A percentile compares a stretch with the other conserved stretches of the same genome.
Conservation (phyloP, 345 rosid genomes). For the Rubroshorea leprosula region DNA sequence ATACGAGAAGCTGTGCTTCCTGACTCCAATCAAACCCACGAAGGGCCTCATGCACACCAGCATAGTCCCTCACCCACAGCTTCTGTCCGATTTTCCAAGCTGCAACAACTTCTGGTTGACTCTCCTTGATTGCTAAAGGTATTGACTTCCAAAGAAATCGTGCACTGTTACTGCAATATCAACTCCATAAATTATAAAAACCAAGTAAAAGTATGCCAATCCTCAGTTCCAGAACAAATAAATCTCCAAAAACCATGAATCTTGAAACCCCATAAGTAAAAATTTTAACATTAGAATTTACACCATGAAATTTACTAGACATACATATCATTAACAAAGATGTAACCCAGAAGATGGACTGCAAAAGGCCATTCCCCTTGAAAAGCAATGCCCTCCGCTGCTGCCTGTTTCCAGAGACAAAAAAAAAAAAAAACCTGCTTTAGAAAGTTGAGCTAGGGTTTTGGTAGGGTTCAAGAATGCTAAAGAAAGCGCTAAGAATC, state of each 20-base stretch:
- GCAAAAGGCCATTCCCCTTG: slow-evolving; percentile 92
- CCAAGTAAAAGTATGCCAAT: too few species aligned
- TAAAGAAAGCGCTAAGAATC: background rate
- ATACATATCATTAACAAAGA: slow-evolving; percentile 61
- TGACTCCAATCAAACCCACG: slow-evolving; percentile 72
- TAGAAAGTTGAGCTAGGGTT: too few species aligned
- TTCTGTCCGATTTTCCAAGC: slow-evolving; percentile 80
- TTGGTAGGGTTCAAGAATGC: background rate
- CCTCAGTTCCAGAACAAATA: too few species aligned
- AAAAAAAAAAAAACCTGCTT: too few species aligned
- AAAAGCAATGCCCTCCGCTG: slow-evolving; percentile 59
- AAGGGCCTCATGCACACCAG: slow-evolving; percentile 69
- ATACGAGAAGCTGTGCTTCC: slow-evolving; percentile 51
- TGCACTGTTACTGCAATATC: slow-evolving; percentile 57
- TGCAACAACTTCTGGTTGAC: slow-evolving; percentile 61
- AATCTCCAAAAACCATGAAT: too few species aligned
- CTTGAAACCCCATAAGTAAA: background rate
- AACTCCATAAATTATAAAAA: background rate
- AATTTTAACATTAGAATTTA: too few species aligned
- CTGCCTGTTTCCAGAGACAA: slow-evolving; percentile 33
- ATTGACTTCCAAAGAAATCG: slow-evolving; percentile 84
- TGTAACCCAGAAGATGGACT: slow-evolving; percentile 69
- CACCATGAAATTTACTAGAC: background rate
- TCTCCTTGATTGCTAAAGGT: slow-evolving; percentile 58
- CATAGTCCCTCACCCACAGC: slow-evolving; percentile 75